Percentiles rank a stretch among this genome's conserved stretches.
Conservation (phyloP, 2,329 filamentous ascomycete genomes). For the Cercospora beticola region DNA sequence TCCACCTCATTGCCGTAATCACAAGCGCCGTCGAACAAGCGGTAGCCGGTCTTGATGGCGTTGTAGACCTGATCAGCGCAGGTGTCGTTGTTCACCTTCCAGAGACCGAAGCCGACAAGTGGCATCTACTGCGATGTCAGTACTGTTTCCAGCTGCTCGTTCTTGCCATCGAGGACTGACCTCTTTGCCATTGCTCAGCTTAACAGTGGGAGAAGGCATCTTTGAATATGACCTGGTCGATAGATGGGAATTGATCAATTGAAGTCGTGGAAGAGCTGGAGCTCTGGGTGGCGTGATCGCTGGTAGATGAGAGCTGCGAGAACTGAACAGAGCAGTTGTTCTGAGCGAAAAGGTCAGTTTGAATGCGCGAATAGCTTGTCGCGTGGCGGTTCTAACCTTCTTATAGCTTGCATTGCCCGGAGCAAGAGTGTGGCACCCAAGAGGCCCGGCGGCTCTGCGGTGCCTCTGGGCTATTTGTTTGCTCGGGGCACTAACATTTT, state of each 20-base stretch:
- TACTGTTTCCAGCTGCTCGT: neutral
- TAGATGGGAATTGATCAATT: constrained; percentile 9
- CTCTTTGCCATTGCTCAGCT: constrained; percentile 42
- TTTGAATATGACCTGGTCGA: constrained; percentile 30
- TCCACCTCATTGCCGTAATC: constrained; percentile 84
- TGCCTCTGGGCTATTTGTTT: constrained; percentile 10
- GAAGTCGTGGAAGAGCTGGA: constrained; percentile 9
- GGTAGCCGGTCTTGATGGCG: constrained; percentile 61
- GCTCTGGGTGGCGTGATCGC: neutral
- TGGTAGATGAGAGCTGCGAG: constrained; percentile 7
- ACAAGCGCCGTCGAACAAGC: constrained; percentile 61
- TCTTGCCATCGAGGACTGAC: constrained; percentile 20
- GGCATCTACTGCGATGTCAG: constrained; percentile 58
- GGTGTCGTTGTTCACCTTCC: constrained; percentile 76
- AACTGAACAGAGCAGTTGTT: constrained; percentile 19
- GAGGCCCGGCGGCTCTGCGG: constrained; percentile 14
- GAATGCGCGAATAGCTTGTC: neutral
- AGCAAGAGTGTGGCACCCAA: neutral
- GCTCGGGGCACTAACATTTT: constrained; percentile 1
- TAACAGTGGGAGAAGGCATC: constrained; percentile 35
- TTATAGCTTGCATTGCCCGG: constrained; percentile 19
- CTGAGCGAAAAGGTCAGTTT: constrained; percentile 11
- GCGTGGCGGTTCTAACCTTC: constrained; percentile 13
- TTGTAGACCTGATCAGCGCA: constrained; percentile 78
- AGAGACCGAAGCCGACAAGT: constrained; percentile 74